phyloP scores from a whole-genome alignment of 2,329 filamentous ascomycete genomes.

The Fusarium beomiforme region DNA sequence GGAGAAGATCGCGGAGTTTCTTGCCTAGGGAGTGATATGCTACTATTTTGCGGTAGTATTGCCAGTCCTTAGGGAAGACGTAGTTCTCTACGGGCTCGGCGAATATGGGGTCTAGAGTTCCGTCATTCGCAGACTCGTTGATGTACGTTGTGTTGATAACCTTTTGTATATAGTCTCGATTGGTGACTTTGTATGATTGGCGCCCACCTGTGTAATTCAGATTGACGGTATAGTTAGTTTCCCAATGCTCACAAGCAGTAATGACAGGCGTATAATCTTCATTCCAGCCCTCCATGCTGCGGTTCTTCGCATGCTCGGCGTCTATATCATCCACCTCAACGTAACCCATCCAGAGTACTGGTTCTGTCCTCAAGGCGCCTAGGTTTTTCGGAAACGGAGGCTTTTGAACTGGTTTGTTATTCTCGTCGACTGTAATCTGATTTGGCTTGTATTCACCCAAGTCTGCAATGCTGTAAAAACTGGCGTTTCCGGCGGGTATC shows the following conservation, averaged over 20 bases:
- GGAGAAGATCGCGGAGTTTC: constrained; percentile 19
- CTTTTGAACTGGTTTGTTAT: not conserved
- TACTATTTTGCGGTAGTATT: constrained; percentile 19
- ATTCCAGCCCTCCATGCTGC: constrained; percentile 1
- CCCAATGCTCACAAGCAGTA: constrained; percentile 35
- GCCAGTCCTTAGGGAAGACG: constrained; percentile 2
- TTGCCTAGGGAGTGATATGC: constrained; percentile 30
- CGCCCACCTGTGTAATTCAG: constrained; percentile 32
- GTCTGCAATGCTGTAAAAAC: constrained; percentile 6
- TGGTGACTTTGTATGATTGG: constrained; percentile 20
- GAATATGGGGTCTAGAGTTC: constrained; percentile 9
- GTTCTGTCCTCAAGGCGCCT: constrained; percentile 29
- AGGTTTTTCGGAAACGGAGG: constrained; percentile 26
- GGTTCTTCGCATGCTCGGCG: not conserved
- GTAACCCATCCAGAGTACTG: constrained; percentile 33
- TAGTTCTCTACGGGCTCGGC: constrained; percentile 23
- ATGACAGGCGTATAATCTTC: constrained; percentile 17
- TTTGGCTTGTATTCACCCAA: constrained; percentile 20
- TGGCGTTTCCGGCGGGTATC: constrained; percentile 21
- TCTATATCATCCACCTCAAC: constrained; percentile 20
- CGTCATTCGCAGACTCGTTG: constrained; percentile 1
- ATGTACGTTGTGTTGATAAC: constrained; percentile 29
- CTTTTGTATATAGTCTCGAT: constrained; percentile 21
- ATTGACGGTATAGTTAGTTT: constrained; percentile 32
- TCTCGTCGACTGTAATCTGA: constrained; percentile 9